Percentiles rank a stretch among this genome's conserved stretches.
These are phyloP conservation scores for Otatea glauca DNA, from an alignment of 176 grass and related monocot genomes.

Conservation along the genomic window DNA sequence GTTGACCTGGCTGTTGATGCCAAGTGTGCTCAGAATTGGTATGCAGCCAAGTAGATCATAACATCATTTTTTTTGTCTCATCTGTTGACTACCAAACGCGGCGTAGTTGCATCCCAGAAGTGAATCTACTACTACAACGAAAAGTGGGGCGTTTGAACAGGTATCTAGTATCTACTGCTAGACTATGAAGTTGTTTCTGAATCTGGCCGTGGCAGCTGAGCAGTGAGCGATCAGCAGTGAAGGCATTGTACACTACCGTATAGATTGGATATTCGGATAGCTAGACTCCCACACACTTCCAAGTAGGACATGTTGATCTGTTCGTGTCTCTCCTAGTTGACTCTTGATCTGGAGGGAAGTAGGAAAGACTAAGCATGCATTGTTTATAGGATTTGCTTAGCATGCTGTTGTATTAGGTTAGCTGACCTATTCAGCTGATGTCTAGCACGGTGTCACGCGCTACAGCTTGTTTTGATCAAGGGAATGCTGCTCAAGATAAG, in stretches of 20 bases:
- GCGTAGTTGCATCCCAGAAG: not conserved
- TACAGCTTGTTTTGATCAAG: conserved; percentile 15
- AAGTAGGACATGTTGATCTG: not conserved
- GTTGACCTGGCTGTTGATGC: conserved; percentile 95
- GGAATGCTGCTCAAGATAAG: not conserved
- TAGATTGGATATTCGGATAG: conserved; percentile 29
- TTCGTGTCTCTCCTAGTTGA: conserved; percentile 15
- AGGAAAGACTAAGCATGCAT: conserved; percentile 30
- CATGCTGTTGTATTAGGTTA: conserved; percentile 47
- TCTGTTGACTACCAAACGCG: not conserved
- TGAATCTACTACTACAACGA: not conserved
- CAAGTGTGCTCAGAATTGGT: conserved; percentile 92
- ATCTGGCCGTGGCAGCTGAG: not conserved
- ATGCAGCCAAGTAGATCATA: conserved; percentile 72
- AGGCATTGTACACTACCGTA: conserved; percentile 30
- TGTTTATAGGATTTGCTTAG: conserved; percentile 47
- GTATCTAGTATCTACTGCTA: conserved; percentile 26
- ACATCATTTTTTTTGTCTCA: not conserved
- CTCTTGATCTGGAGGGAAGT: not conserved
- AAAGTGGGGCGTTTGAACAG: conserved; percentile 13
- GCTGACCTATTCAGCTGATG: conserved; percentile 5
- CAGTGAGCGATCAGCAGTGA: not conserved
- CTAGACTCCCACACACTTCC: not conserved
- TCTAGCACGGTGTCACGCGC: not conserved
- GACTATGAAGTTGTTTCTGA: not conserved